Evolutionary conservation across 768 basidiomycete species (phyloP), one percentile per base, ranked within the genome.

Genomic region (Naganishia antarctica): DNA sequence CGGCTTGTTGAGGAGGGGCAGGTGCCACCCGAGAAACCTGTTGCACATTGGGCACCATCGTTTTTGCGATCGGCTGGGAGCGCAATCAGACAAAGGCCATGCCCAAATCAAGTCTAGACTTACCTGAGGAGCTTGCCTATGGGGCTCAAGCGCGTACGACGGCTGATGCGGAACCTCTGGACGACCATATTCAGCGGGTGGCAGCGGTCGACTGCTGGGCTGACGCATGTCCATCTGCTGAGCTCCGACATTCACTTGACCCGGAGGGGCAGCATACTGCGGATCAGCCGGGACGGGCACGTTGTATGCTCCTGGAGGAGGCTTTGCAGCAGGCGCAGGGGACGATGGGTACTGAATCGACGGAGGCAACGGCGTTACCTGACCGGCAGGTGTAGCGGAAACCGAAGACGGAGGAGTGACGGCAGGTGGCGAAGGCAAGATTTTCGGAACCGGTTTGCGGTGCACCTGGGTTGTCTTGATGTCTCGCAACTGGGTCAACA

Each of bases 401-500:
- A 50, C 69, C 11, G 70, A 68, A 16, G 70, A 49, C 0, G 73
- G 68, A 0, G 76, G 73, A 9, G 72, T 70, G 16, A 65, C 61
- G 9, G 72, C 72, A 18, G 73, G 69, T 16, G 59, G 63, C 6
- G 58, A 61, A 29, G 59, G 59, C 45, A 45, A 31, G 9, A 46
- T 53, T 5, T 53, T 65, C 4, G 61, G 60, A 2, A 60, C 58
- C 0, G 73, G 73, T 48, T 75, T 73, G 65, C 74, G 75, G 63
- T 72, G 72, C 16, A 69, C 70, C 44, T 78, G 77, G 12, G 74
- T 80, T 18, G 77, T 77, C 71, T 97, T 93, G 80, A 96, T 96
- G 73, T 90, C 89, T 60, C 88, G 86, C 84, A 90, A 87, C 77
- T 92, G 88, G 57, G 87, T 85, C 57, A 99, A 83, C 21, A 99